These are phyloP conservation scores for Leavenworthia alabamica DNA, from an alignment of 345 rosid species.

Conservation along the genomic window DNA sequence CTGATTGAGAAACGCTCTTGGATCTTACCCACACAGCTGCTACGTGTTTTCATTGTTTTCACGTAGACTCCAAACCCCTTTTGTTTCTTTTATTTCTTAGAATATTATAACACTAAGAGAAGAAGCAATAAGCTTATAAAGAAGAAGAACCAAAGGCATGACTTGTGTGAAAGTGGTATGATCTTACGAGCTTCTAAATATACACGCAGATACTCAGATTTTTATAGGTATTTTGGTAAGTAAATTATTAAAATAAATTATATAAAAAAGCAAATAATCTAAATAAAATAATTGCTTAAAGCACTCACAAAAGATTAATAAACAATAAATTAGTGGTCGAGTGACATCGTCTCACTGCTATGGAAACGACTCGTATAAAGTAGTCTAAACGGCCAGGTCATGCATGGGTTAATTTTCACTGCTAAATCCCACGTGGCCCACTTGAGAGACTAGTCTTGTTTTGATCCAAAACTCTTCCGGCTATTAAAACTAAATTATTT, in stretches of 20 bases:
- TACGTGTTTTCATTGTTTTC: slow-evolving; percentile 18
- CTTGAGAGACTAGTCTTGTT: background rate
- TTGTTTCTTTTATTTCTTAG: background rate
- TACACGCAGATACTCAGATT: background rate
- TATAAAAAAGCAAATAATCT: background rate
- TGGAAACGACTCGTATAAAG: no score
- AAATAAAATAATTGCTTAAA: background rate
- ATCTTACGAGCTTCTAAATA: slow-evolving; percentile 2
- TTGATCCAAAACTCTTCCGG: background rate
- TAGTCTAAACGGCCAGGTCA: no score
- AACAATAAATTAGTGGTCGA: background rate
- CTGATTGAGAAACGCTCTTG: slow-evolving; percentile 25
- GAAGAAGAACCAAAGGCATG: slow-evolving; percentile 7
- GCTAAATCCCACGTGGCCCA: no score
- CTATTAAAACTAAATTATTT: background rate
- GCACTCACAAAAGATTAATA: background rate
- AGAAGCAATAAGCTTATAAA: slow-evolving; percentile 5
- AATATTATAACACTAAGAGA: background rate
- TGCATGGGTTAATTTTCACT: no score
- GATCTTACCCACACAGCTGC: slow-evolving; percentile 3
- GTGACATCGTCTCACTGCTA: background rate
- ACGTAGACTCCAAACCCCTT: background rate
- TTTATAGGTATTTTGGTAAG: background rate
- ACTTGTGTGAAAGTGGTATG: slow-evolving; percentile 12
- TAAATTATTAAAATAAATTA: background rate